Percentiles rank a stretch among this genome's conserved stretches.
phyloP scores from a whole-genome alignment of 495 filamentous ascomycete genomes.

The Xylaria telfairii region DNA sequence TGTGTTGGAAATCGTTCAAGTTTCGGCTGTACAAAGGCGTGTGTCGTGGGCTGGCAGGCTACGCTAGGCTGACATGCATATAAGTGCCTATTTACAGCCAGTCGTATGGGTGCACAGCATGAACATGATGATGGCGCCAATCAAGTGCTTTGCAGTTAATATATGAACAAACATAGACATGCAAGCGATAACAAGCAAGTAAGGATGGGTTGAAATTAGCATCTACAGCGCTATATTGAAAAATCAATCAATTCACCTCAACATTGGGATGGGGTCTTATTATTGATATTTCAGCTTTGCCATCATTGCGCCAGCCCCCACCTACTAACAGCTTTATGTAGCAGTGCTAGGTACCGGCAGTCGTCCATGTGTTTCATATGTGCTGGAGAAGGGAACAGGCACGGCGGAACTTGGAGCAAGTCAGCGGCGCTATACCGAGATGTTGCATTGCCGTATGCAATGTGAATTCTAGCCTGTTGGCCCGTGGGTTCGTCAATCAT shows the following conservation, averaged over 20 bases:
- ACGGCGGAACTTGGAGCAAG: not conserved
- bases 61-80: no score
- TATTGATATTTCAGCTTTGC: constrained; percentile 1
- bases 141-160: not conserved
- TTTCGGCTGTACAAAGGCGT: no score
- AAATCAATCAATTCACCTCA: not conserved
- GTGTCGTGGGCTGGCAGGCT: no score
- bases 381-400: not conserved
- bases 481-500: not conserved
- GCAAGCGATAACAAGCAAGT: not conserved
- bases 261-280: not conserved
- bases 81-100: not conserved
- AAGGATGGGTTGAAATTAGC: not conserved
- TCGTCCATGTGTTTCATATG: not conserved
- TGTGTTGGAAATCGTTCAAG: no score
- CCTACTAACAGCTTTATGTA: not conserved
- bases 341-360: not conserved
- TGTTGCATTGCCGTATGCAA: not conserved
- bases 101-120: not conserved
- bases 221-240: not conserved
- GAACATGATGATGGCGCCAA: not conserved
- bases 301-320: not conserved
- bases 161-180: not conserved
- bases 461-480: not conserved
- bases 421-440: constrained; percentile 5